Base-by-base conservation (phyloP, 2,329 filamentous ascomycete species). In the Talaromyces sp. region DNA sequence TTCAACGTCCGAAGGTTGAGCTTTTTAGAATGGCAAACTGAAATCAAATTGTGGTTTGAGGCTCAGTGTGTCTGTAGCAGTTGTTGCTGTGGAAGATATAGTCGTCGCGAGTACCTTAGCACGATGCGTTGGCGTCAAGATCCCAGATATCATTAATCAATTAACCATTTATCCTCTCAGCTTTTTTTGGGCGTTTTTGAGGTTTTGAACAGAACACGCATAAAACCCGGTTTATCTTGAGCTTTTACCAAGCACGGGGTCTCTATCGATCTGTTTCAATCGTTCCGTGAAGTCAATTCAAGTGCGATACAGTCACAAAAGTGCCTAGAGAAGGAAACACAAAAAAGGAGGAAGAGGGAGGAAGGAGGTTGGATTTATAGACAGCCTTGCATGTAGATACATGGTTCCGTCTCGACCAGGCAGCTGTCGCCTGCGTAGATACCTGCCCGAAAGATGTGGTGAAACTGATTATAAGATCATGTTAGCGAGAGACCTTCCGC, bases 131-230 rank as follows among this genome's bases (percentile, higher is more conserved):
- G 46, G 58, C 35, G 58, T 42, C 58, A 60, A 54, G 58, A 60
- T 63, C 31, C 62, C 62, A 60, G 62, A 63, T 63, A 63, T 63
- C 62, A 63, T 39, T 52, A 63, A 60, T 23, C 61, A 37, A 55
- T 50, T 63, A 60, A 59, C 37, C 18, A 60, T 63, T 63, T 63
- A 37, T 61, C 52, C 54, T 63, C 50, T 37, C 58, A 60, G 58
- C 44, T 50, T 60, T 60, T 60, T 60, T 60, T 60, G 23, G 46
- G 50, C 58, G 58, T 60, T 60, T 60, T 55, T 61, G 52, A 61
- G 60, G 40, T 48, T 63, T 62, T 56, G 46, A 42, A 31, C 48
- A 46, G 40, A 63, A 60, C 62, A 60, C 62, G 62, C 62, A 63
- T 44, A 56, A 60, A 63, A 58, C 62, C 62, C 62, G 57, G 62